phyloP scores from a whole-genome alignment of 768 basidiomycete genomes.

The Cystofilobasidium bisporidii region DNA sequence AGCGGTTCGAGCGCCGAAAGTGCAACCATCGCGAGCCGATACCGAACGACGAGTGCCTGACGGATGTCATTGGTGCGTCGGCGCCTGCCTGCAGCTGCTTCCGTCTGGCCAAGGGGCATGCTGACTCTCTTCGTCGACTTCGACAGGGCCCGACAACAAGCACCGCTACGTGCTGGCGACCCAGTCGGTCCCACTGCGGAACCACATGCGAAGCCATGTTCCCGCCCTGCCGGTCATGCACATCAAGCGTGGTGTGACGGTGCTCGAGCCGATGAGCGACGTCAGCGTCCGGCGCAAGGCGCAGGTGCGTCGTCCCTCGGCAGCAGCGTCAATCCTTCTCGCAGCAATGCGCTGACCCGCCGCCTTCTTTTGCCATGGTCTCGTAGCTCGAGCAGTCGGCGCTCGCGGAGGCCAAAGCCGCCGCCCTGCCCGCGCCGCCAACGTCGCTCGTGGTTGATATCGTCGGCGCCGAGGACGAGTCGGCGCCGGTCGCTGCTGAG shows the following conservation, averaged over 20 bases:
- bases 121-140: neutral
- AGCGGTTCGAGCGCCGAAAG: conserved; percentile 81
- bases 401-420: conserved; percentile 9
- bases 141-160: conserved; percentile 53
- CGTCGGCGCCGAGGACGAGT: neutral
- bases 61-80: conserved; percentile 63
- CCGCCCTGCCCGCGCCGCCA: conserved; percentile 17
- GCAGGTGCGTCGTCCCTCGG: conserved; percentile 43
- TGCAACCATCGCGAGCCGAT: conserved; percentile 92
- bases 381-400: conserved; percentile 9
- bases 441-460: conserved; percentile 6
- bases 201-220: conserved; percentile 53
- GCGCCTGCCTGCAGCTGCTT: neutral
- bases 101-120: conserved; percentile 47
- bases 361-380: no score
- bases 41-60: conserved; percentile 69
- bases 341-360: no score
- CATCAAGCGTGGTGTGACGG: conserved; percentile 72
- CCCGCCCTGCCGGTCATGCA: conserved; percentile 85
- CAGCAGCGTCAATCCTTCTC: no score
- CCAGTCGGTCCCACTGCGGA: conserved; percentile 65
- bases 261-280: conserved; percentile 81
- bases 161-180: conserved; percentile 86
- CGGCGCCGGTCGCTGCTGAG: conserved; percentile 34
- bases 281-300: conserved; percentile 62